Conservation (phyloP, 139 green algal species). For the Cymbomonas tetramitiformis region DNA sequence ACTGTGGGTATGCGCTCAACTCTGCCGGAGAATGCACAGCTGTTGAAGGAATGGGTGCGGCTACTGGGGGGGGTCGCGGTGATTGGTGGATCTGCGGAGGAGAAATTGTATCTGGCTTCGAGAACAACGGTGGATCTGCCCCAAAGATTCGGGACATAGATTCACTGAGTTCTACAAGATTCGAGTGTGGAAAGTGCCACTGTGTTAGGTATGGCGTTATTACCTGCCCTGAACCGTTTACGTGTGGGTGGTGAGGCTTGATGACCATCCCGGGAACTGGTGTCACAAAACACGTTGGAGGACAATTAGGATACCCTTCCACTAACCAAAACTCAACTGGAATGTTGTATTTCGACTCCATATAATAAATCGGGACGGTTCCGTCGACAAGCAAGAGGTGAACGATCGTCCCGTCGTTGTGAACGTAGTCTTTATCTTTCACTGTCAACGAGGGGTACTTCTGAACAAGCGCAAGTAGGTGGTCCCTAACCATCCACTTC, state of each 20-base stretch:
- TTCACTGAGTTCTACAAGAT: conserved; percentile 29
- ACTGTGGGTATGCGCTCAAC: neutral
- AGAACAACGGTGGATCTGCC: conserved; percentile 58
- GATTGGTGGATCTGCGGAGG: neutral
- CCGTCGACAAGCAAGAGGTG: conserved; percentile 59
- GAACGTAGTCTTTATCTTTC: conserved; percentile 20
- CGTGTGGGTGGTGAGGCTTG: conserved; percentile 51
- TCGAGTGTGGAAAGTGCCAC: conserved; percentile 1
- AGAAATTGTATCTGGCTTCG: conserved; percentile 37
- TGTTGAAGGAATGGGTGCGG: neutral
- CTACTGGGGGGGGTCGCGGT: neutral
- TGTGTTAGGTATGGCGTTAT: conserved; percentile 7
- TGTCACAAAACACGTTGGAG: conserved; percentile 60
- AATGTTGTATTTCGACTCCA: conserved; percentile 83
- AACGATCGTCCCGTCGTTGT: conserved; percentile 31
- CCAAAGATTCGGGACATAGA: conserved; percentile 54
- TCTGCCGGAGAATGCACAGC: neutral
- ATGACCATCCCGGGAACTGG: conserved; percentile 82
- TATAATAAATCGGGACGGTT: conserved; percentile 73
- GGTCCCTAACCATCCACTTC: conserved; percentile 44
- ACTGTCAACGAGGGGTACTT: conserved; percentile 22
- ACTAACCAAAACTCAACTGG: conserved; percentile 56
- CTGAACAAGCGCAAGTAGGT: conserved; percentile 42
- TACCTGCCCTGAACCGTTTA: conserved; percentile 53
- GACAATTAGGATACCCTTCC: conserved; percentile 50